Evolutionary conservation across 371 early-diverging fungal species (phyloP).

Genomic region (Rhizopus microsporus): DNA sequence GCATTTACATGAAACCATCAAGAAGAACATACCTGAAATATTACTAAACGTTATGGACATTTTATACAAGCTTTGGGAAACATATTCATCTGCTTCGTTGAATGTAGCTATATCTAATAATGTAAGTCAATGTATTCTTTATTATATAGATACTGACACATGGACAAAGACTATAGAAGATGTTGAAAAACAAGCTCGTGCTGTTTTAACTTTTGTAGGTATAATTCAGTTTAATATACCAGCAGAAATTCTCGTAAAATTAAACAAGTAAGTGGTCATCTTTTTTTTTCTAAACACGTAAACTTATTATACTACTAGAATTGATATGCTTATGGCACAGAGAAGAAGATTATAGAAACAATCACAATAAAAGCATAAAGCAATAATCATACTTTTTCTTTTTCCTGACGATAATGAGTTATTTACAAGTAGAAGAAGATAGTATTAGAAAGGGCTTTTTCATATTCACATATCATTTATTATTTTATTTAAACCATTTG

Average conservation of each 20-base stretch:
- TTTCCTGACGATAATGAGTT: not conserved
- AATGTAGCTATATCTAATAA: not conserved
- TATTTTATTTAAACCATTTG: constrained; percentile 9
- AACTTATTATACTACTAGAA: constrained; percentile 1
- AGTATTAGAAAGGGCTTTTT: not conserved
- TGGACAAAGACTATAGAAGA: constrained; percentile 15
- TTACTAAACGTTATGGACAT: constrained; percentile 74
- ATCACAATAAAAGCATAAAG: not conserved
- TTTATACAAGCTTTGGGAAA: constrained; percentile 47
- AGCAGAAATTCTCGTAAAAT: constrained; percentile 71
- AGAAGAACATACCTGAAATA: constrained; percentile 76
- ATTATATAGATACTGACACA: not conserved
- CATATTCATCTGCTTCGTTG: not conserved
- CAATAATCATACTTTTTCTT: not conserved
- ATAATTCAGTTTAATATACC: constrained; percentile 84
- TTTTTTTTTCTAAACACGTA: not conserved
- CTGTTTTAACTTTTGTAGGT: constrained; percentile 80
- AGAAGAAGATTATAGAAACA: constrained; percentile 10
- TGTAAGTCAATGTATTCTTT: not conserved
- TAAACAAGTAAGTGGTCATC: constrained; percentile 59
- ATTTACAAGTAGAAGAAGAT: not conserved
- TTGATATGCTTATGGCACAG: constrained; percentile 14
- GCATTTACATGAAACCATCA: constrained; percentile 67
- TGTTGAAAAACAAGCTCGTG: constrained; percentile 51
- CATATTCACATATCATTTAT: not conserved